phyloP scores from a whole-genome alignment of 2,329 filamentous ascomycete species.

The Nothomitra cinnamomea region DNA sequence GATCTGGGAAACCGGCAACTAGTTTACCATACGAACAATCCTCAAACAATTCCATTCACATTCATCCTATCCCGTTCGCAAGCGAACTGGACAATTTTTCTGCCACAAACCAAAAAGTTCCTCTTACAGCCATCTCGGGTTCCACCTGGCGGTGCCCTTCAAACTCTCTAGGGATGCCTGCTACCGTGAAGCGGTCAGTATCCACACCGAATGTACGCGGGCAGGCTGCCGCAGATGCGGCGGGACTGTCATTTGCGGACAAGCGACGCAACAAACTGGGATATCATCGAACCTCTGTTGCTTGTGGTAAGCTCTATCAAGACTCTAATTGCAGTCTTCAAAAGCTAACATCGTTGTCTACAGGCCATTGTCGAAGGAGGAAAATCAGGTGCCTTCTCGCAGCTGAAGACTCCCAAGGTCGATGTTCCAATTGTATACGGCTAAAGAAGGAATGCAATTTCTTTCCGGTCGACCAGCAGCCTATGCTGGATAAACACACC shows the following conservation, averaged over 20 bases:
- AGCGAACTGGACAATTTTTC: slow-evolving; percentile 4
- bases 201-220: slow-evolving; percentile 32
- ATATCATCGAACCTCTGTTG: slow-evolving; percentile 88
- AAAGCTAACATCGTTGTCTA: slow-evolving; percentile 9
- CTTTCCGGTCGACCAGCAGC: slow-evolving; percentile 68
- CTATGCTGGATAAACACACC: slow-evolving; percentile 31
- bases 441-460: slow-evolving; percentile 92
- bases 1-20: not conserved
- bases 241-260: slow-evolving; percentile 34
- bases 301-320: slow-evolving; percentile 61
- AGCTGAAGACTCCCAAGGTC: slow-evolving; percentile 51
- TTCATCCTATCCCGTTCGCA: slow-evolving; percentile 1
- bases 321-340: slow-evolving; percentile 5
- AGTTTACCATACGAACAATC: slow-evolving; percentile 1
- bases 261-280: slow-evolving; percentile 81
- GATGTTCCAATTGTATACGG: slow-evolving; percentile 84
- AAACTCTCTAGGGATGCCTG: not conserved
- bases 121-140: slow-evolving; percentile 1
- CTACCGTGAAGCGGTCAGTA: slow-evolving; percentile 22
- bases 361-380: slow-evolving; percentile 78
- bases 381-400: slow-evolving; percentile 85
- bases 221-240: slow-evolving; percentile 20
- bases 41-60: slow-evolving; percentile 4
- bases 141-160: slow-evolving; percentile 4
- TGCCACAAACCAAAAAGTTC: not conserved